Evolutionary conservation across 495 filamentous ascomycete genomes (phyloP).

Genomic region (Lasiosphaeris hirsuta): DNA sequence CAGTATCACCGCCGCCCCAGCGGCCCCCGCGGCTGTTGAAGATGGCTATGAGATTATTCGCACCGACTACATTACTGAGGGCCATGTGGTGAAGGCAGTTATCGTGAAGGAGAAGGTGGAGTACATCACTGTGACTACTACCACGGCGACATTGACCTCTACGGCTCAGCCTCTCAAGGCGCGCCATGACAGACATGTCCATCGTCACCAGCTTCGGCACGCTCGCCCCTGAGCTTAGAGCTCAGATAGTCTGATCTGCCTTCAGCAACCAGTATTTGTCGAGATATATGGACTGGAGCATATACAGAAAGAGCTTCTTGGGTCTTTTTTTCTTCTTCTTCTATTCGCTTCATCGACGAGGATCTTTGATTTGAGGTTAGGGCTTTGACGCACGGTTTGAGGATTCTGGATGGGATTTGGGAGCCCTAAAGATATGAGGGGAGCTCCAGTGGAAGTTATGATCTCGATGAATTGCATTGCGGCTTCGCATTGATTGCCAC

Average conservation of each 20-base stretch:
- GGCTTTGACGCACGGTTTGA: neutral
- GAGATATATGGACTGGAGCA: neutral
- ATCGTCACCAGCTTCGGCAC: conserved; percentile 22
- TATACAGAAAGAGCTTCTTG: conserved; percentile 7
- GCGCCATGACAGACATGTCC: conserved; percentile 22
- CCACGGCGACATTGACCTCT: conserved; percentile 30
- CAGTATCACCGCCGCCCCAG: conserved; percentile 25
- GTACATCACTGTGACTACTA: conserved; percentile 38
- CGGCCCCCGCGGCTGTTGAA: conserved; percentile 16
- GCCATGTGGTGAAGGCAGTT: conserved; percentile 39
- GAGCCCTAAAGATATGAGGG: conserved; percentile 4
- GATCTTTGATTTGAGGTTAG: conserved; percentile 2
- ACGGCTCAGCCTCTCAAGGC: conserved; percentile 21
- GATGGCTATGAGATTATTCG: conserved; percentile 35
- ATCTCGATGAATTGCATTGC: conserved; percentile 13
- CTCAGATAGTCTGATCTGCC: neutral
- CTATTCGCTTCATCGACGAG: conserved; percentile 4
- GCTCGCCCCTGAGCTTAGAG: neutral
- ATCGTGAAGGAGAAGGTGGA: conserved; percentile 44
- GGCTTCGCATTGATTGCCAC: conserved; percentile 11
- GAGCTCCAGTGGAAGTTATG: conserved; percentile 5
- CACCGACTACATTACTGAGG: conserved; percentile 43
- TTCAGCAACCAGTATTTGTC: neutral
- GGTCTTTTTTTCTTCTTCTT: conserved; percentile 15
- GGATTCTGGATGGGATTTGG: conserved; percentile 3